phyloP scores from a whole-genome alignment of 139 green algal genomes.

The Micractinium conductrix region DNA sequence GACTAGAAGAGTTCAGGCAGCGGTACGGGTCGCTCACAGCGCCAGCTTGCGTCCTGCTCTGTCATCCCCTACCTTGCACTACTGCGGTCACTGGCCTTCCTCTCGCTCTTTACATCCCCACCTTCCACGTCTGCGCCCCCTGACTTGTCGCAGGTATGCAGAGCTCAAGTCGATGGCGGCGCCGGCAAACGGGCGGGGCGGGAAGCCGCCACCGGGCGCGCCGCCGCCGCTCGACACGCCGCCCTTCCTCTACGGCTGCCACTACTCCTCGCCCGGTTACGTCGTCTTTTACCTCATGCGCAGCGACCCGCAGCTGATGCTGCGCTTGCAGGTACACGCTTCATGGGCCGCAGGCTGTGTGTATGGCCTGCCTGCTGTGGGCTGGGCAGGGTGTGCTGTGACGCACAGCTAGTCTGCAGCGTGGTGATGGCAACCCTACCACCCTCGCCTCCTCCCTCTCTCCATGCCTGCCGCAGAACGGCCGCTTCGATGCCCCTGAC shows the following conservation, averaged over 20 bases:
- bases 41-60: too few relatives aligned
- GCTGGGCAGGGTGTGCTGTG: too few relatives aligned
- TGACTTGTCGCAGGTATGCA: too few relatives aligned
- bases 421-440: too few relatives aligned
- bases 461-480: slow-evolving; percentile 55
- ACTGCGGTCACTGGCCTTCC: too few relatives aligned
- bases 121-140: too few relatives aligned
- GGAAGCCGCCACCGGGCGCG: slow-evolving; percentile 42
- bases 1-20: slow-evolving; percentile 62
- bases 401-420: too few relatives aligned
- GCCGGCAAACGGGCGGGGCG: neutral
- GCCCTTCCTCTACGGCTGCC: slow-evolving; percentile 93
- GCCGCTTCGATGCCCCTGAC: slow-evolving; percentile 71
- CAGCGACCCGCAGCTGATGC: slow-evolving; percentile 71
- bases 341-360: too few relatives aligned
- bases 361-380: neutral
- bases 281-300: slow-evolving; percentile 95
- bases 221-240: slow-evolving; percentile 50
- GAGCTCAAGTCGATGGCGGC: slow-evolving; percentile 44
- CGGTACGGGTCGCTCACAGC: too few relatives aligned
- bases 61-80: too few relatives aligned
- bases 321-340: slow-evolving; percentile 44
- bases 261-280: slow-evolving; percentile 94
- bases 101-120: too few relatives aligned
- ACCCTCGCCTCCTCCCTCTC: neutral